A percentile compares a stretch with the other conserved stretches of the same genome.
Conservation (phyloP, 2,329 filamentous ascomycete species). For the Aspergillus japonicus region DNA sequence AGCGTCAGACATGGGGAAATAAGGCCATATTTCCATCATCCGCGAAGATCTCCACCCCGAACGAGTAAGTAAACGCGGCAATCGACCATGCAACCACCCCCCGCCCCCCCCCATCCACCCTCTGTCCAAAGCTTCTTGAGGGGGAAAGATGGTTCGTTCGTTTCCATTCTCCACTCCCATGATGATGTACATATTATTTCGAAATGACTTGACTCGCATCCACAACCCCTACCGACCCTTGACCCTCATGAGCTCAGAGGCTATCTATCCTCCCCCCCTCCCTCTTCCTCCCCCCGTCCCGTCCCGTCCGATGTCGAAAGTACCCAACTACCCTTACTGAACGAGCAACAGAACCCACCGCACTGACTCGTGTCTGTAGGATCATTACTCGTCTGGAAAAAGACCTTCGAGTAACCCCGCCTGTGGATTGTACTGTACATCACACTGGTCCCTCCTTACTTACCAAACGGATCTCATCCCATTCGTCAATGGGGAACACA, state of each 20-base stretch:
- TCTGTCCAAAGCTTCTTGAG: too few species aligned
- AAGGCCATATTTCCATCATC: not conserved
- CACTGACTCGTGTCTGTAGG: too few species aligned
- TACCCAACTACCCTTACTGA: not conserved
- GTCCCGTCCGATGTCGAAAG: not conserved
- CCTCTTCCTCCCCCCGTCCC: not conserved
- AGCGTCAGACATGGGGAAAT: not conserved
- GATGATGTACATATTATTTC: not conserved
- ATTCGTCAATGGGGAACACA: not conserved
- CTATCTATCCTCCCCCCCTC: not conserved
- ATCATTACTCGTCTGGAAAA: too few species aligned
- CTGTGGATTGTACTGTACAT: not conserved
- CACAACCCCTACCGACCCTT: not conserved
- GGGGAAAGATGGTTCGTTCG: too few species aligned
- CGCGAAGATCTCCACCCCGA: not conserved
- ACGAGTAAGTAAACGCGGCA: not conserved
- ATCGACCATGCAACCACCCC: not conserved
- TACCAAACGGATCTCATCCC: not conserved
- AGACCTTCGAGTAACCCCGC: not conserved
- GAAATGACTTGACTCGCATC: not conserved
- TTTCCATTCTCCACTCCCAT: too few species aligned
- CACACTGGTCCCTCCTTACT: not conserved
- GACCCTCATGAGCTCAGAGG: too few species aligned
- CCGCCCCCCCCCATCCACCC: not conserved
- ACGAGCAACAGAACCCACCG: too few species aligned